Conservation (phyloP, 768 basidiomycete species). For the Auriscalpium vulgare region DNA sequence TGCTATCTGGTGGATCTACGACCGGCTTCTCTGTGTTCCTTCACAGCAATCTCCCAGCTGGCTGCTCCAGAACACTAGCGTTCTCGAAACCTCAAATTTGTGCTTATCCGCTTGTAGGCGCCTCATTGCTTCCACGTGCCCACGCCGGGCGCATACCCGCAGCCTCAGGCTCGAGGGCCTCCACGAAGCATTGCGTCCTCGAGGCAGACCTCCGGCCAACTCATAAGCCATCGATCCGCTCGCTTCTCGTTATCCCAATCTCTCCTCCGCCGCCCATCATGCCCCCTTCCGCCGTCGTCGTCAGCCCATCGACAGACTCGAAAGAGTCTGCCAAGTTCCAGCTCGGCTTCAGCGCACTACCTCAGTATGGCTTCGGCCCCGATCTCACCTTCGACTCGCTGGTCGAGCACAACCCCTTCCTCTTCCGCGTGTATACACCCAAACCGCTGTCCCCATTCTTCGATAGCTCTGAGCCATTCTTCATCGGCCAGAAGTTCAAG, state of each 20-base stretch:
- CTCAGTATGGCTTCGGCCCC: constrained; percentile 67
- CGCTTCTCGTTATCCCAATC: constrained; percentile 5
- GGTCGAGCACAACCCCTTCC: constrained; percentile 57
- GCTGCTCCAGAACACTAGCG: no score
- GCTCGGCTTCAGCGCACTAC: constrained; percentile 31
- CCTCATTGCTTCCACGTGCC: no score
- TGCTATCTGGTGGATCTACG: no score
- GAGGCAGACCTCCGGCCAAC: constrained; percentile 11
- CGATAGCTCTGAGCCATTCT: constrained; percentile 53
- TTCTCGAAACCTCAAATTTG: no score
- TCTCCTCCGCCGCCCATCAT: constrained; percentile 9
- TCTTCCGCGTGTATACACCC: constrained; percentile 77
- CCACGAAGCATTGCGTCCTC: constrained; percentile 9
- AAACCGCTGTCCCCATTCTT: constrained; percentile 46
- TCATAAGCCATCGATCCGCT: constrained; percentile 13
- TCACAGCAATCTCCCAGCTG: no score
- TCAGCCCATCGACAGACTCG: constrained; percentile 7
- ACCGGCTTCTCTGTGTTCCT: no score
- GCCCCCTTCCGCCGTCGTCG: constrained; percentile 1
- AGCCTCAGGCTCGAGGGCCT: no score
- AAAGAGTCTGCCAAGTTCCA: constrained; percentile 15
- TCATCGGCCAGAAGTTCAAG: constrained; percentile 59
- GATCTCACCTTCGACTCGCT: constrained; percentile 57
- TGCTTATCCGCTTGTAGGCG: no score
- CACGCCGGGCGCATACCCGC: no score